A percentile compares a stretch with the other conserved stretches of the same genome.
Conservation (phyloP, 2,329 filamentous ascomycete species). For the Venturia nashicola region DNA sequence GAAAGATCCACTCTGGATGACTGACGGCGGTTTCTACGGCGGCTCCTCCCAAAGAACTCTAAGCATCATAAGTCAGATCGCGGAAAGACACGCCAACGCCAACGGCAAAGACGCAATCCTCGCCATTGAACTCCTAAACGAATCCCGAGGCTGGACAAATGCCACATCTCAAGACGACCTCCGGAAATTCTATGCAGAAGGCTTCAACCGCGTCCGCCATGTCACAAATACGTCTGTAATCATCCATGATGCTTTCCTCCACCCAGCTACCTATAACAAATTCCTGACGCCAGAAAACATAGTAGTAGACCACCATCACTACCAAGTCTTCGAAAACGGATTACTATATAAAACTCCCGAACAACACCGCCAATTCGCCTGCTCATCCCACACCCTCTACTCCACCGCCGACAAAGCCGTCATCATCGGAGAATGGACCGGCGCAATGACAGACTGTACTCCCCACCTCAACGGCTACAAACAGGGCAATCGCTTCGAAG, state of each 20-base stretch:
- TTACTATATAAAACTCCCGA: conserved; percentile 37
- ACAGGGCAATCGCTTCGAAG: conserved; percentile 48
- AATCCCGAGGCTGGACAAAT: conserved; percentile 34
- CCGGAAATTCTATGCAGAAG: conserved; percentile 43
- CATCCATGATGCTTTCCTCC: conserved; percentile 45
- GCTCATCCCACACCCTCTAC: conserved; percentile 38
- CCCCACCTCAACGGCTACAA: conserved; percentile 41
- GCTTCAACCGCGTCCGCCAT: conserved; percentile 34
- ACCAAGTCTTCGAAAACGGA: conserved; percentile 47
- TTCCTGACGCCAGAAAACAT: conserved; percentile 41
- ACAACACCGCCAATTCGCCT: conserved; percentile 44
- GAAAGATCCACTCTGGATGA: conserved; percentile 27
- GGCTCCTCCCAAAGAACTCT: conserved; percentile 39
- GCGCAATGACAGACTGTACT: conserved; percentile 51
- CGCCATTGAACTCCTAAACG: conserved; percentile 45
- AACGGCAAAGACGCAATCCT: conserved; percentile 46
- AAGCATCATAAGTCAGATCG: conserved; percentile 43
- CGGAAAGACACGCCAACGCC: conserved; percentile 42
- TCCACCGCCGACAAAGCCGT: conserved; percentile 49
- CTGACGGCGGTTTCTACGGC: conserved; percentile 23
- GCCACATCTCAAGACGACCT: conserved; percentile 30
- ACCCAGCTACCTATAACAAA: conserved; percentile 46
- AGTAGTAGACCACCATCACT: conserved; percentile 52
- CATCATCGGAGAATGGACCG: conserved; percentile 59
- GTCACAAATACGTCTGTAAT: conserved; percentile 39